Base-by-base conservation (phyloP, 371 early-diverging fungal species). In the Fennellomyces sp. region DNA sequence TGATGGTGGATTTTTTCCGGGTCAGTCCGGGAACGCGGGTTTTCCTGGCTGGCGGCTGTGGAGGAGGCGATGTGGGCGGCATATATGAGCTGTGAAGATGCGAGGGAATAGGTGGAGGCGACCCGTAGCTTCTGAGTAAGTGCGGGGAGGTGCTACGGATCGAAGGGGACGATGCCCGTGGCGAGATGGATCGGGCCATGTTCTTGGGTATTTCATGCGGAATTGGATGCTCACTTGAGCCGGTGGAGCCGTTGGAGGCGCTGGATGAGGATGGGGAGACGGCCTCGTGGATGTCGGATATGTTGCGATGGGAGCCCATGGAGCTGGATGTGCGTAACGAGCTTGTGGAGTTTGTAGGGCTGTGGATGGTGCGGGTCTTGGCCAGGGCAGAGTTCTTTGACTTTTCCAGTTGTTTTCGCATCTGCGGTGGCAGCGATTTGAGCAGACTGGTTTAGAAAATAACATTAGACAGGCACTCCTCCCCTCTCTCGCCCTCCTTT, bases 81-180 rank as follows among this genome's bases (percentile, higher is more conserved):
- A 42, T 29, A 41, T 39, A 60, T 35, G 53, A 54, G 23, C 47
- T 23, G 27, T 67, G 65, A 27, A 67, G 53, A 2, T 69, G 64
- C 33, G 70, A 69, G 11, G 73, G 64, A 17, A 57, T 29, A 27
- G 65, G 61, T 6, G 71, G 60, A 13, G 75, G 72, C 17, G 70
- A 53, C 21, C 58, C 57, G 38, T 61, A 60, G 4, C 53, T 50
- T 45, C 60, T 60, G 15, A 54, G 27, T 25, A 65, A 33, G 35
- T 69, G 66, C 10, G 99, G 99, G 38, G 99, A 99, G 78, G 97
- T 98, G 64, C 99, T 99, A 67, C 94, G 94, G 75, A 94, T 97
- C 52, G 99, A 99, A 26, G 91, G 92, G 30, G 98, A 99, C 70
- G 94, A 91, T 73, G 98, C 95, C 6, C 73, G 69, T 17, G 66